These are phyloP conservation scores for Salix purpurea DNA, from an alignment of 345 rosid genomes.

Conservation along the genomic window DNA sequence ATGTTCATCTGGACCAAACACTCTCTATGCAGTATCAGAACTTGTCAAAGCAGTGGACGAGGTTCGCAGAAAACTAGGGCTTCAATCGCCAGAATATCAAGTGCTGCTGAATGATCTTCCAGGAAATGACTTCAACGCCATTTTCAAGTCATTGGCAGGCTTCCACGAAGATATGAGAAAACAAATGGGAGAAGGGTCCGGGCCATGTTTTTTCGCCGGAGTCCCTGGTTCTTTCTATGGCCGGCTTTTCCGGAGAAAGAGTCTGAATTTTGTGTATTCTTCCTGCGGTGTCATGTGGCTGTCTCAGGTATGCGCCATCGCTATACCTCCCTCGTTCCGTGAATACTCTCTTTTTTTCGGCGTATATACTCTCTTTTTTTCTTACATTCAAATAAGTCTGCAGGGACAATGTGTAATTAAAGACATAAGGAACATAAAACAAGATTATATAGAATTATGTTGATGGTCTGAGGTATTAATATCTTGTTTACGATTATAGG, in stretches of 20 bases:
- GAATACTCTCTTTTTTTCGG: too few relatives aligned
- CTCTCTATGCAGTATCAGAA: conserved; percentile 33
- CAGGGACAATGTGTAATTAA: too few relatives aligned
- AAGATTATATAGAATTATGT: background rate
- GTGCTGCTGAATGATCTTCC: conserved; percentile 53
- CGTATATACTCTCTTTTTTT: too few relatives aligned
- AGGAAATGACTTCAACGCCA: conserved; percentile 44
- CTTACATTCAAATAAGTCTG: too few relatives aligned
- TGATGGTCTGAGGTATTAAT: conserved; percentile 27
- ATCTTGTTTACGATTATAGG: conserved; percentile 16
- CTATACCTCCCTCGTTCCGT: background rate
- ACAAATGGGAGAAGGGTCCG: conserved; percentile 6
- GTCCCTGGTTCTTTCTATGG: conserved; percentile 48
- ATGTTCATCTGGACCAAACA: conserved; percentile 83
- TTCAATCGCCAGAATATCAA: conserved; percentile 33
- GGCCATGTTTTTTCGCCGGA: conserved; percentile 23
- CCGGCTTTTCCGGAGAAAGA: conserved; percentile 37
- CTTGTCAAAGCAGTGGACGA: conserved; percentile 26
- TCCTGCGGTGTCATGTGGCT: conserved; percentile 46
- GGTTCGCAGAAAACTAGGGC: conserved; percentile 16
- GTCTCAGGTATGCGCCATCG: conserved; percentile 27
- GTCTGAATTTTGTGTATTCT: conserved; percentile 40
- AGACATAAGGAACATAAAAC: too few relatives aligned
- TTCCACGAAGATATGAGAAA: conserved; percentile 18
- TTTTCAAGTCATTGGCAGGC: conserved; percentile 32